Evolutionary conservation across 257 asterid species (phyloP).

Genomic region (Thymus quinquecostatus): DNA sequence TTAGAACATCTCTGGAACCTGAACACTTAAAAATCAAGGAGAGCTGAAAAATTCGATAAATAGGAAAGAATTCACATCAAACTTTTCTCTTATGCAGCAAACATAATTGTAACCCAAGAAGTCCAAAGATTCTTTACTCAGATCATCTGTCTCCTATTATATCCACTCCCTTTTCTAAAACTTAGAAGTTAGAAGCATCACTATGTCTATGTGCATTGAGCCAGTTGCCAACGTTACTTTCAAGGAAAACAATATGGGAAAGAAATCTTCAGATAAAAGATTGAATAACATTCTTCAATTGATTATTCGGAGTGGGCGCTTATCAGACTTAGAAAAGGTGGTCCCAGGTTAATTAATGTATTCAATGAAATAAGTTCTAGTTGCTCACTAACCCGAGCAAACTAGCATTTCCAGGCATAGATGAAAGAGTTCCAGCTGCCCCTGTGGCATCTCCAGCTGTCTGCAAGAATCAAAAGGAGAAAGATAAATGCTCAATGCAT

Average conservation of each 20-base stretch:
- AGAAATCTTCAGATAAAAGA: conserved; percentile 12
- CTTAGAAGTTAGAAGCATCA: background rate
- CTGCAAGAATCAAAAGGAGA: conserved; percentile 47
- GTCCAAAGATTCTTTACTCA: background rate
- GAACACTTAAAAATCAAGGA: conserved; percentile 7
- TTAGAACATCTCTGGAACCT: conserved; percentile 2
- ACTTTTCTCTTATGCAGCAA: no score
- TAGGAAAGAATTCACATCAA: no score
- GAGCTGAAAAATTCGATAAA: no score
- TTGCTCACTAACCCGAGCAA: conserved; percentile 76
- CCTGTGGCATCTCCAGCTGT: conserved; percentile 66
- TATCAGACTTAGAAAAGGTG: conserved; percentile 11
- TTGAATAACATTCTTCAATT: conserved; percentile 19
- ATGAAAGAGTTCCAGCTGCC: conserved; percentile 52
- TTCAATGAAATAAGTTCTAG: conserved; percentile 4
- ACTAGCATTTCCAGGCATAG: conserved; percentile 90
- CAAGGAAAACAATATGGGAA: conserved; percentile 13
- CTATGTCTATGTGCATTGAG: conserved; percentile 4
- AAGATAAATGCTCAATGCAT: background rate
- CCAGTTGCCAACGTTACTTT: background rate
- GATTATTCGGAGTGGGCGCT: background rate
- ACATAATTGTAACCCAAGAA: background rate
- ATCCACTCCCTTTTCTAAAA: conserved; percentile 22
- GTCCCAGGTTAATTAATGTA: conserved; percentile 16
- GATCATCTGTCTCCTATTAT: background rate